A percentile compares a stretch with the other conserved stretches of the same genome.
Conservation (phyloP, 495 filamentous ascomycete genomes). For the Neurospora sp. region DNA sequence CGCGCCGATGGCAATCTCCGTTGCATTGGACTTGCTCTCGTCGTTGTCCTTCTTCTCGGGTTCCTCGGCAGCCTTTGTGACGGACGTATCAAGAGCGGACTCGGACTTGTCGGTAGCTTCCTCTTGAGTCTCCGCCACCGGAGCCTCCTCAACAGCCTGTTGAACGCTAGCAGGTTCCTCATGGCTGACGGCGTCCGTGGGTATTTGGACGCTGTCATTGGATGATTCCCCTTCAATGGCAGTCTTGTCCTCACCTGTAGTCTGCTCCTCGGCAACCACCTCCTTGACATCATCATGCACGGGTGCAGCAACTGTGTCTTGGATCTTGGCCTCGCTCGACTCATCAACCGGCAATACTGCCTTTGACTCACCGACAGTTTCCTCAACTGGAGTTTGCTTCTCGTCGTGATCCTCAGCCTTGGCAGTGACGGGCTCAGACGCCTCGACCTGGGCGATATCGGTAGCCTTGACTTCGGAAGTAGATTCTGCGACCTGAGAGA, state of each 20-base stretch:
- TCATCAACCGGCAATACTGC: slow-evolving; percentile 1
- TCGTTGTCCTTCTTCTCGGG: background rate
- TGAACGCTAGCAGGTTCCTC: background rate
- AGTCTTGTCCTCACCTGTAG: slow-evolving; percentile 2
- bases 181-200: background rate
- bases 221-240: slow-evolving; percentile 1
- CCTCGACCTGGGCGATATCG: slow-evolving; percentile 2
- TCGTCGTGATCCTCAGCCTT: background rate
- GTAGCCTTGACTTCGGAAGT: slow-evolving; percentile 4
- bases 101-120: slow-evolving; percentile 2
- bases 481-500: slow-evolving; percentile 2
- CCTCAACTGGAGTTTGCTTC: slow-evolving; percentile 5
- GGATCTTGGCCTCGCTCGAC: background rate
- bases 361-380: background rate
- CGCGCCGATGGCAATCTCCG: slow-evolving; percentile 17
- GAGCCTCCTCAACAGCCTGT: background rate
- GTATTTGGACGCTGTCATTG: background rate
- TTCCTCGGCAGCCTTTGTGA: slow-evolving; percentile 3
- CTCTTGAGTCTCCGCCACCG: background rate
- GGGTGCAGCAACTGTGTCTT: slow-evolving; percentile 1
- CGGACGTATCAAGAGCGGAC: slow-evolving; percentile 1
- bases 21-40: slow-evolving; percentile 2
- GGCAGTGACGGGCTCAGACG: background rate
- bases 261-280: background rate
- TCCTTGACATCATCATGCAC: background rate